These are phyloP conservation scores for Lentinula aciculospora DNA, from an alignment of 768 basidiomycete genomes.

Conservation along the genomic window DNA sequence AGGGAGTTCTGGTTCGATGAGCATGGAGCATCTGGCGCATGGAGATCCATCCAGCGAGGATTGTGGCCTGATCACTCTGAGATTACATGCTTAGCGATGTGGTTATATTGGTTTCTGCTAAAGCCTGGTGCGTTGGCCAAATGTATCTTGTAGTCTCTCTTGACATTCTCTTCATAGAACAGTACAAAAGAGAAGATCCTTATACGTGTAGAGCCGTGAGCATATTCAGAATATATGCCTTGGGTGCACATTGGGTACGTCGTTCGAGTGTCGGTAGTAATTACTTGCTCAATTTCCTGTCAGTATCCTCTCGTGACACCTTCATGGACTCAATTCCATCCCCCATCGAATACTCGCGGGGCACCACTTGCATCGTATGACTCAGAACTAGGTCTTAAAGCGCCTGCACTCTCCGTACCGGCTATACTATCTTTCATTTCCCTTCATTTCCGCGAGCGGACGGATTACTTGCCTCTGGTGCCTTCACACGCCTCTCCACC, in stretches of 20 bases:
- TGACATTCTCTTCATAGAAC: conserved; percentile 28
- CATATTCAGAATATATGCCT: conserved; percentile 54
- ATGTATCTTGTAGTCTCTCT: not conserved
- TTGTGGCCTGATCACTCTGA: conserved; percentile 54
- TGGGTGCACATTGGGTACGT: conserved; percentile 62
- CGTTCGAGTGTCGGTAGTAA: conserved; percentile 6
- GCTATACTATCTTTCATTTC: conserved; percentile 70
- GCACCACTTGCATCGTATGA: conserved; percentile 33
- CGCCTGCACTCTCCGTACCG: conserved; percentile 61
- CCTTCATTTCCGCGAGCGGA: conserved; percentile 28
- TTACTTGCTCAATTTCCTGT: not conserved
- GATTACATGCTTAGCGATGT: conserved; percentile 60
- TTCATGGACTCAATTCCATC: conserved; percentile 55
- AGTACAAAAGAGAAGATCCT: conserved; percentile 34
- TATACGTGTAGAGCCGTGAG: conserved; percentile 40
- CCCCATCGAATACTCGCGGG: conserved; percentile 19
- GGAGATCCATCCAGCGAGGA: conserved; percentile 31
- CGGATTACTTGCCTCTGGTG: conserved; percentile 25
- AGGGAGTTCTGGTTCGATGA: conserved; percentile 61
- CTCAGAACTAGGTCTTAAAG: conserved; percentile 40
- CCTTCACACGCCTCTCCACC: conserved; percentile 18
- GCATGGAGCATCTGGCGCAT: conserved; percentile 49
- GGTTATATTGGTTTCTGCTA: conserved; percentile 74
- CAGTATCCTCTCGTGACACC: conserved; percentile 60
- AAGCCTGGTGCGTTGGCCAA: conserved; percentile 42